Percentiles rank a stretch among this genome's conserved stretches.
Conservation (phyloP, 2,329 filamentous ascomycete species). For the Metarhizium guizhouense region DNA sequence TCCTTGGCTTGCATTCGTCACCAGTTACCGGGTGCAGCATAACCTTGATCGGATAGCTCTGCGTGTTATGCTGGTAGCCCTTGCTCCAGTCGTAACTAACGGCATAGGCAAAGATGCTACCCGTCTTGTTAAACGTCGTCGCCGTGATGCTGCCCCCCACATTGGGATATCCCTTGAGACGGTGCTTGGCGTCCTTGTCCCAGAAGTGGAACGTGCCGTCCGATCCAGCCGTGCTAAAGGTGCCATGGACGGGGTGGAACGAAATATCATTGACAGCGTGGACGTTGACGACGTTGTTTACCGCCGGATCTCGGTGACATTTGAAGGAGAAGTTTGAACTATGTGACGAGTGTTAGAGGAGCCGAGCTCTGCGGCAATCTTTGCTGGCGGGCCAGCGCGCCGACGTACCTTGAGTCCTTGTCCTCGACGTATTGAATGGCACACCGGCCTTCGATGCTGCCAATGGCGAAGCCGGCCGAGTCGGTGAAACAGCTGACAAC, state of each 20-base stretch:
- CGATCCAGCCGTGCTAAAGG: slow-evolving; percentile 92
- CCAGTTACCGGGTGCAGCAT: slow-evolving; percentile 69
- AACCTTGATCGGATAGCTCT: slow-evolving; percentile 66
- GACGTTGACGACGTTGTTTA: slow-evolving; percentile 74
- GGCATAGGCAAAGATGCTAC: slow-evolving; percentile 78
- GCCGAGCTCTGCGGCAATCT: background rate
- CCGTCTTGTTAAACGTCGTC: slow-evolving; percentile 83
- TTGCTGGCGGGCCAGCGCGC: background rate
- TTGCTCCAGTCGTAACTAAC: slow-evolving; percentile 98
- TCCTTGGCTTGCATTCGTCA: slow-evolving; percentile 55
- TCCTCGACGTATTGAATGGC: slow-evolving; percentile 98
- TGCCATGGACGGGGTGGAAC: slow-evolving; percentile 93
- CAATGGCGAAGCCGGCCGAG: slow-evolving; percentile 84
- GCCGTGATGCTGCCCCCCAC: slow-evolving; percentile 82
- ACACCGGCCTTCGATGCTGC: slow-evolving; percentile 92
- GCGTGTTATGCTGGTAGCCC: slow-evolving; percentile 78
- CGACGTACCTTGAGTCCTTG: slow-evolving; percentile 64
- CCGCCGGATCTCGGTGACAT: slow-evolving; percentile 79
- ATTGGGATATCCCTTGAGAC: slow-evolving; percentile 78
- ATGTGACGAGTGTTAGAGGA: background rate
- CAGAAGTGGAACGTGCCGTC: slow-evolving; percentile 97
- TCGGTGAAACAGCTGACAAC: slow-evolving; percentile 94
- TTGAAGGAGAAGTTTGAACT: slow-evolving; percentile 98
- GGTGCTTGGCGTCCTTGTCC: slow-evolving; percentile 87
- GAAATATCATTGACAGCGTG: slow-evolving; percentile 95